phyloP scores from a whole-genome alignment of 805 yeast species.

The Candida odintsovae region DNA sequence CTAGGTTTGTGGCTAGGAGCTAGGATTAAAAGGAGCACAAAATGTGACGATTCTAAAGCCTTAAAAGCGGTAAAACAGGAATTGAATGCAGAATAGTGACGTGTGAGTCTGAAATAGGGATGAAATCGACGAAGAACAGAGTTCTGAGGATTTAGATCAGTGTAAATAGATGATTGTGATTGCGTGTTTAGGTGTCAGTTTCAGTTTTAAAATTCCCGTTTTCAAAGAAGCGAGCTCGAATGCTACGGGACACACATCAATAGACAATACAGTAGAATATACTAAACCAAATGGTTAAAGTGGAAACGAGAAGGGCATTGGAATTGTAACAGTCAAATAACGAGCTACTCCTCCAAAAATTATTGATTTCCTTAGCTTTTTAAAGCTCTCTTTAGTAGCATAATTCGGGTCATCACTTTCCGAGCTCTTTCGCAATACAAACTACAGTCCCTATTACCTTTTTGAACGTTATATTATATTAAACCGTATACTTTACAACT shows the following conservation, averaged over 20 bases:
- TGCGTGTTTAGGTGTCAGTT: background rate
- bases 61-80: background rate
- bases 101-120: background rate
- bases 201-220: background rate
- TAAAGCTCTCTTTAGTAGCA: no score
- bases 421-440: background rate
- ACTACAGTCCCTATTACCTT: constrained; percentile 6
- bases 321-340: no score
- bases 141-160: background rate
- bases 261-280: background rate
- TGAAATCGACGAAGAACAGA: background rate
- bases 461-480: constrained; percentile 10
- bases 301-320: no score
- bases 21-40: background rate
- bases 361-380: no score
- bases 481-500: constrained; percentile 11
- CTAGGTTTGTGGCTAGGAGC: background rate
- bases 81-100: background rate
- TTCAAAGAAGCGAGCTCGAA: background rate
- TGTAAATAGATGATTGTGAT: background rate
- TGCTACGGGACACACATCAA: constrained; percentile 5
- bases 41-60: background rate
- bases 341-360: no score
- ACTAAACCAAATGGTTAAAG: no score
- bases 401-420: no score